Percentiles rank a stretch among this genome's conserved stretches.
Conservation (phyloP, 2,329 filamentous ascomycete genomes). For the Alternaria incomplexa region DNA sequence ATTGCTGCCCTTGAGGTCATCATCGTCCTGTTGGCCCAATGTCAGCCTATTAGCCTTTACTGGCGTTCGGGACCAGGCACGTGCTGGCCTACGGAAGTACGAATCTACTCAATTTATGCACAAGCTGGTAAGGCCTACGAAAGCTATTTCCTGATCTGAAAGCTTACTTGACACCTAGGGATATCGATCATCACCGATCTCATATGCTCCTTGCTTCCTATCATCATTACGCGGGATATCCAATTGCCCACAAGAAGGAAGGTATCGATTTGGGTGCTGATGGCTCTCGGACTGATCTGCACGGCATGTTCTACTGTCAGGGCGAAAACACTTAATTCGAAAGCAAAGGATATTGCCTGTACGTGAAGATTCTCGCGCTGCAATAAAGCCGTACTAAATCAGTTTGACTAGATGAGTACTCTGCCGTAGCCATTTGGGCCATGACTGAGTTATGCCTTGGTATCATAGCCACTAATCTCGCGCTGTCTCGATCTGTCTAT, state of each 20-base stretch:
- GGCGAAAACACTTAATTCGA: constrained; percentile 1
- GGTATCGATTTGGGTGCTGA: background rate
- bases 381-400: background rate
- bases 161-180: background rate
- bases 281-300: constrained; percentile 3
- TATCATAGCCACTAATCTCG: constrained; percentile 6
- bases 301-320: constrained; percentile 2
- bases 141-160: background rate
- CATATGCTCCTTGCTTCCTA: background rate
- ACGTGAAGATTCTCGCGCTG: background rate
- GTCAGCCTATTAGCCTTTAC: constrained; percentile 5
- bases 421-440: constrained; percentile 3
- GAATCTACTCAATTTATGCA: constrained; percentile 8
- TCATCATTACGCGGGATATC: background rate
- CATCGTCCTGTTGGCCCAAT: constrained; percentile 6
- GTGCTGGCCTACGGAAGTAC: constrained; percentile 6
- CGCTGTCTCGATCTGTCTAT: background rate
- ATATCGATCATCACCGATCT: background rate
- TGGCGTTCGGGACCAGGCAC: background rate
- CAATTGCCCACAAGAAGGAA: constrained; percentile 1
- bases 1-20: background rate
- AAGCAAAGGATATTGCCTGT: background rate
- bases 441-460: constrained; percentile 9
- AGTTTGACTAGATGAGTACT: constrained; percentile 4
- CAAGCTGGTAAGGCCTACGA: constrained; percentile 5